A percentile compares a stretch with the other conserved stretches of the same genome.
Evolutionary conservation across 148 eudicot genomes (phyloP).

Genomic region (Camellia japonica): DNA sequence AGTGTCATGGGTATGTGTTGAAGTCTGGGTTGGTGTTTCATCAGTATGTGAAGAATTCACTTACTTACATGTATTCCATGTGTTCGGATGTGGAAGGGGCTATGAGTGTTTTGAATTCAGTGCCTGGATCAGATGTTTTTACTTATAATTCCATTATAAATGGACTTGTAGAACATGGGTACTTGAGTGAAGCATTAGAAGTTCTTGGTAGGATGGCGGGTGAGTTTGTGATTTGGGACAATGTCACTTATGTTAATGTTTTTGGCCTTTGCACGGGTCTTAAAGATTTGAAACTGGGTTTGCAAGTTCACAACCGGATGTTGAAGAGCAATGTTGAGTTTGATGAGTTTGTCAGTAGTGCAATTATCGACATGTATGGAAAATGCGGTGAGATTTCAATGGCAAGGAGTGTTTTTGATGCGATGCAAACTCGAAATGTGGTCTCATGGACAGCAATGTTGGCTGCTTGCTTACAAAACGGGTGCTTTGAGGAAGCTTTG

Average conservation of each 20-base stretch:
- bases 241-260: conserved; percentile 29
- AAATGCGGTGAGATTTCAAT: conserved; percentile 41
- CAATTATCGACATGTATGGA: conserved; percentile 51
- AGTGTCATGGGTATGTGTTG: conserved; percentile 42
- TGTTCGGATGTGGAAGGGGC: conserved; percentile 35
- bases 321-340: conserved; percentile 27
- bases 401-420: conserved; percentile 36
- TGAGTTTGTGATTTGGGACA: conserved; percentile 31
- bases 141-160: conserved; percentile 37
- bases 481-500: conserved; percentile 40
- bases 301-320: conserved; percentile 35
- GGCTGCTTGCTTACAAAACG: conserved; percentile 38
- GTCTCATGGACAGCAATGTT: conserved; percentile 47
- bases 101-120: conserved; percentile 27
- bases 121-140: conserved; percentile 30
- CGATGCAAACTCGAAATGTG: conserved; percentile 30
- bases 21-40: conserved; percentile 42
- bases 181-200: conserved; percentile 26
- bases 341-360: conserved; percentile 37
- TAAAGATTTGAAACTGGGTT: conserved; percentile 37
- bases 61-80: conserved; percentile 33
- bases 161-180: conserved; percentile 34
- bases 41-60: conserved; percentile 46
- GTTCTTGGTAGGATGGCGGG: conserved; percentile 28
- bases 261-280: conserved; percentile 33